phyloP scores from a whole-genome alignment of 2,329 filamentous ascomycete species.

The Aspergillus aculeatus region DNA sequence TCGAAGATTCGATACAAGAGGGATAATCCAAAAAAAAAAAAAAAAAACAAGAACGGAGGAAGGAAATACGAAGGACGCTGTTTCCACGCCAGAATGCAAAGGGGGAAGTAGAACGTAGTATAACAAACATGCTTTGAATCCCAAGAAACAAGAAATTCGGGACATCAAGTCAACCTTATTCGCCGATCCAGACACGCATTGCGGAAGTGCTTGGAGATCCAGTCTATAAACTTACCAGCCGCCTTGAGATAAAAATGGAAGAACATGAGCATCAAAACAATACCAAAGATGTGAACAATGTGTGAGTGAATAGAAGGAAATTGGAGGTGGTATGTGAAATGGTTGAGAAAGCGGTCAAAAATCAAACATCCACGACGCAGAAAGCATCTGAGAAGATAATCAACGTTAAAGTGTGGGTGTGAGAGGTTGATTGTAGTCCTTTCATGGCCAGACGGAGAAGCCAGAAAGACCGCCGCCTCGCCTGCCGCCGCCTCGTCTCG shows the following conservation, averaged over 20 bases:
- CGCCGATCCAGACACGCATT: neutral
- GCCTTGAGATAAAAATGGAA: neutral
- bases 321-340: neutral
- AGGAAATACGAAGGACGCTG: neutral
- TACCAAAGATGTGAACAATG: slow-evolving; percentile 1
- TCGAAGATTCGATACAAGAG: neutral
- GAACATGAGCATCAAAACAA: neutral
- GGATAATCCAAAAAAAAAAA: neutral
- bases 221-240: slow-evolving; percentile 4
- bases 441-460: slow-evolving; percentile 36
- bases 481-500: slow-evolving; percentile 37
- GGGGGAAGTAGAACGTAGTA: neutral
- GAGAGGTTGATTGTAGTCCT: neutral
- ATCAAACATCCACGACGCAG: neutral
- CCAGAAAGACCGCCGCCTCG: slow-evolving; percentile 34
- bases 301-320: neutral
- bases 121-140: neutral
- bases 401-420: neutral
- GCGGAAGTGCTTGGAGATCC: neutral
- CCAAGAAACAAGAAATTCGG: neutral
- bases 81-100: neutral
- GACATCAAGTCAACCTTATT: neutral
- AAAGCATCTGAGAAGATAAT: neutral
- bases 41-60: neutral
- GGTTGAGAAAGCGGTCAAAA: neutral